Base-by-base conservation (phyloP, 495 filamentous ascomycete species). In the Trichoderma parareesei region DNA sequence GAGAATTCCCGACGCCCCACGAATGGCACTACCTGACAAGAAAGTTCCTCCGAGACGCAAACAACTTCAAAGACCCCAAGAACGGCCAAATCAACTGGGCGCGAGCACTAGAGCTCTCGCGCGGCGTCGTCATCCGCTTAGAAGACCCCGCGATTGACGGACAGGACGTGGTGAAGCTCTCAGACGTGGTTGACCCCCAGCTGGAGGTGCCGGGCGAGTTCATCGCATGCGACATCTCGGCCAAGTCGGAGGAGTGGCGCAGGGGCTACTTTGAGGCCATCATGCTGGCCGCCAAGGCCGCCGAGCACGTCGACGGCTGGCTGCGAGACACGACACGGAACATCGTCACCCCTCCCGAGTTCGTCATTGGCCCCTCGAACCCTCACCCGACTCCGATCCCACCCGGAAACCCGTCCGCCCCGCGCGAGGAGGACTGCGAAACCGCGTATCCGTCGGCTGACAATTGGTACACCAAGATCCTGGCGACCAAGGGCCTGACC, bases 361-460 rank as follows among this genome's bases (percentile, higher is more conserved):
- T 86, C 59, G 83, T 96, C 37, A 79, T 89, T 65, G 91, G 91
- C 0, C 90, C 91, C 2, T 91, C 90, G 10, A 95, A 97, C 72
- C 90, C 90, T 8, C 80, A 85, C 59, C 91, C 92, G 9, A 85
- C 84, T 69, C 90, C 90, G 4, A 76, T 90, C 61, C 87, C 87
- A 8, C 76, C 81, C 4, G 82, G 84, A 8, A 77, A 80, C 64
- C 75, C 75, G 65, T 74, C 78, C 66, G 79, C 85, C 0, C 88
- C 88, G 2, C 80, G 73, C 42, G 90, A 96, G 73, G 84, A 91
- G 69, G 76, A 96, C 68, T 90, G 88, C 71, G 81, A 84, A 67
- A 75, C 78, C 2, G 82, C 85, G 2, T 89, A 82, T 43, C 84
- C 86, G 16, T 59, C 70, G 0, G 87, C 92, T 0, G 85, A 92